Evolutionary conservation across 805 yeast species (phyloP), one percentile per base, ranked within the genome.

Genomic region (Grigorovia humatica): DNA sequence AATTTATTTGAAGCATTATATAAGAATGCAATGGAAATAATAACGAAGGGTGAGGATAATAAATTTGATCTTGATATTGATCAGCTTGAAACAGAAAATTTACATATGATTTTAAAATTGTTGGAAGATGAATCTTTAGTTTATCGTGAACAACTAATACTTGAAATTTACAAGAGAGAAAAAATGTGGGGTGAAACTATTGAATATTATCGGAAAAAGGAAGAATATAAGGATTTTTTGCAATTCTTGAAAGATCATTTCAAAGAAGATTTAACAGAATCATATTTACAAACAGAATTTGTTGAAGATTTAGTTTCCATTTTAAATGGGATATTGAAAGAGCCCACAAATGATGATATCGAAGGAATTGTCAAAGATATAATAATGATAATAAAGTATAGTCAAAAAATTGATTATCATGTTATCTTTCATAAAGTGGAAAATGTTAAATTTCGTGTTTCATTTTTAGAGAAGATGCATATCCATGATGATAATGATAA

Each of bases 381-480:
- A 1, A 48, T 60, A 2, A 45, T 50, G 20, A 47, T 50, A 1
- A 41, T 55, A 32, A 27, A 51, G 2, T 44, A 38, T 4, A 43
- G 51, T 4, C n/a, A n/a, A n/a, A 46, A 55, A 13, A 43, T 60
- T 1, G 55, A 56, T 30, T 47, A 51, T 12, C 52, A 57, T 35
- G 53, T 51, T 1, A 50, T 66, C 7, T 43, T 64, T 2, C 17
- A 52, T 15, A 57, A 50, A 27, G 43, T 56, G 6, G 52, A 47
- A 13, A 38, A 41, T 13, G 47, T 59, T 18, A 48, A 43, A 6
- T 52, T 58, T 8, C 65, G 62, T 47, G 65, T 66, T 1, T 40
- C 52, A 1, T 44, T 65, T 8, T 51, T 65, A 4, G 68, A 66
- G 53, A 49, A 54, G 27, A 46, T 64, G 8, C 64, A 66, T 1